Evolutionary conservation across 768 basidiomycete species (phyloP).

Genomic region (Thelephora ganbajun): DNA sequence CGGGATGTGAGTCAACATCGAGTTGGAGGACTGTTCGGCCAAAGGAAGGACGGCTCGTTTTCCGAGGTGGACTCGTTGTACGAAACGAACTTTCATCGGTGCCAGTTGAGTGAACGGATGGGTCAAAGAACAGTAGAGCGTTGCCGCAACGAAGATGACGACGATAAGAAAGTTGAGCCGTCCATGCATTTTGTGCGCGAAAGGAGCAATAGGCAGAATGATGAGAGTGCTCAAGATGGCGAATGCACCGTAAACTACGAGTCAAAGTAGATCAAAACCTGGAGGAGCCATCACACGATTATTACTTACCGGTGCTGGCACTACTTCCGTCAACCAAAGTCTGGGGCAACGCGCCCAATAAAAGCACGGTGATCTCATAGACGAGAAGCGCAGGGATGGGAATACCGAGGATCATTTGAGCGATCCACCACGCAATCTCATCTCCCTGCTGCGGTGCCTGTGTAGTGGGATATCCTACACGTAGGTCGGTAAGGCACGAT

Average conservation of each 20-base stretch:
- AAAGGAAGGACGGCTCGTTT: constrained; percentile 1
- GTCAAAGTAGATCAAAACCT: constrained; percentile 1
- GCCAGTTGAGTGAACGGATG: constrained; percentile 51
- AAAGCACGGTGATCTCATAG: constrained; percentile 32
- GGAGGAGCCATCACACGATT: background rate
- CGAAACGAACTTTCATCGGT: constrained; percentile 63
- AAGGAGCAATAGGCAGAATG: constrained; percentile 49
- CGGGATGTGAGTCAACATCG: background rate
- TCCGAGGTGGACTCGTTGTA: constrained; percentile 39
- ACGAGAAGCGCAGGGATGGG: constrained; percentile 39
- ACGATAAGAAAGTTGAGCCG: constrained; percentile 23
- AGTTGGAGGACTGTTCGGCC: background rate
- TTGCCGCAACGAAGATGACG: constrained; percentile 23
- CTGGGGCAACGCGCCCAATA: constrained; percentile 36
- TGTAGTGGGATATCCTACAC: background rate
- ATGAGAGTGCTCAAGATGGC: constrained; percentile 35
- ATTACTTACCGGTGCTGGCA: constrained; percentile 30
- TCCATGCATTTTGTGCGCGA: constrained; percentile 37
- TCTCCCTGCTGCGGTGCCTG: constrained; percentile 8
- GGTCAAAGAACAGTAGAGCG: constrained; percentile 26
- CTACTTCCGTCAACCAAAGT: constrained; percentile 50
- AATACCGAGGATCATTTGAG: constrained; percentile 40
- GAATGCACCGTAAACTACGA: constrained; percentile 34
- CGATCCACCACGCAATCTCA: constrained; percentile 39
- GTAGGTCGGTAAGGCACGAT: background rate